These are phyloP conservation scores for Hanseniaspora clermontiae DNA, from an alignment of 805 yeast species.

Conservation along the genomic window DNA sequence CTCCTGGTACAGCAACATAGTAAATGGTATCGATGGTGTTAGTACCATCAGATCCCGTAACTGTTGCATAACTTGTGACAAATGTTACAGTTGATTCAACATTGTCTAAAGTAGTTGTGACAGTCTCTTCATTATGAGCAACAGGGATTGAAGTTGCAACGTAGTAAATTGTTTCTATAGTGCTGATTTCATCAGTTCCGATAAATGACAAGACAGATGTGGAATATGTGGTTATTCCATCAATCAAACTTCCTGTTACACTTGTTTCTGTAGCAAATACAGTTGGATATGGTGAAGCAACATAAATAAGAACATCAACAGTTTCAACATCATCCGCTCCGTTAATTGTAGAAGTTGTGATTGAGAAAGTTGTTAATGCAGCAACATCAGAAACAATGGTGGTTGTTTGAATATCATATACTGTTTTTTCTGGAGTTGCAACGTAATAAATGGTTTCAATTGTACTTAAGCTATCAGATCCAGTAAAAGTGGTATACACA, in stretches of 20 bases:
- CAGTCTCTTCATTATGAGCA: background rate
- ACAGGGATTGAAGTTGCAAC: background rate
- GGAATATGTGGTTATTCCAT: background rate
- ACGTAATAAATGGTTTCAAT: background rate
- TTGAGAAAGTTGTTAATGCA: background rate
- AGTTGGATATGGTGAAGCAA: constrained; percentile 14
- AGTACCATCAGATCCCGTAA: constrained; percentile 7
- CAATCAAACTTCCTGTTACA: background rate
- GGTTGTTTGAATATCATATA: background rate
- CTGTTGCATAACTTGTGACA: constrained; percentile 1
- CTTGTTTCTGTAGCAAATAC: background rate
- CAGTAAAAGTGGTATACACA: background rate
- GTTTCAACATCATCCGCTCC: background rate
- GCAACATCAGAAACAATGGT: background rate
- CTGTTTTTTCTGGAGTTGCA: background rate
- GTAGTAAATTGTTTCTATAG: background rate
- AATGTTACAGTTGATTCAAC: constrained; percentile 5
- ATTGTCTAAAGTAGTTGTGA: background rate
- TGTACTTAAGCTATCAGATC: background rate
- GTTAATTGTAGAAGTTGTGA: background rate
- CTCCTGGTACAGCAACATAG: background rate
- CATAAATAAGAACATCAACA: constrained; percentile 9
- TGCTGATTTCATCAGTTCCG: constrained; percentile 1
- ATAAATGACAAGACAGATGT: background rate
- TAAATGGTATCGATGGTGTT: constrained; percentile 8